Percentiles rank a stretch among this genome's conserved stretches.
These are phyloP conservation scores for Thyridium curvatum DNA, from an alignment of 2,329 filamentous ascomycete species.

Conservation along the genomic window DNA sequence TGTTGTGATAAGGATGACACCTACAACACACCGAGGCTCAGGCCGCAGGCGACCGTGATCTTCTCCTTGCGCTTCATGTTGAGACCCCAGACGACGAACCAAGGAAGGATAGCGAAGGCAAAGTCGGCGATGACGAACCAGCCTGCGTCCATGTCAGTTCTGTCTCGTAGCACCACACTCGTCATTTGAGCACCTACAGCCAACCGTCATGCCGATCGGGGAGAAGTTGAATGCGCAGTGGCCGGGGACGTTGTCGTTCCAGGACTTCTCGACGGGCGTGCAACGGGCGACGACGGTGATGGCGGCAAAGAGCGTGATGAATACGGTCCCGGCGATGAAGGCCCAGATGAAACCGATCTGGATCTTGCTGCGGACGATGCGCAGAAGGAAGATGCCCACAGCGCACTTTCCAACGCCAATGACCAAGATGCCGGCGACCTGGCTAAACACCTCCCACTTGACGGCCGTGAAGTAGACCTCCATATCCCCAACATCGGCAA, in stretches of 20 bases:
- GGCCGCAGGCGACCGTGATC: conserved; percentile 26
- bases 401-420: conserved; percentile 10
- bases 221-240: conserved; percentile 23
- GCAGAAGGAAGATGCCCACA: conserved; percentile 9
- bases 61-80: conserved; percentile 34
- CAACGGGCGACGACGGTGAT: conserved; percentile 7
- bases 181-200: conserved; percentile 15
- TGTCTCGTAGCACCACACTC: conserved; percentile 2
- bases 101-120: conserved; percentile 26
- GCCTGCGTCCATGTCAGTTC: conserved; percentile 1
- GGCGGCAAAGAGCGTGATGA: conserved; percentile 7
- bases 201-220: conserved; percentile 27
- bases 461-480: conserved; percentile 5
- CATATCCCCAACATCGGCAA: conserved; percentile 4
- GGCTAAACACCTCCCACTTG: conserved; percentile 7
- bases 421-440: conserved; percentile 5
- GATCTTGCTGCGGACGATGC: conserved; percentile 6
- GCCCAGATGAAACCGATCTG: conserved; percentile 5
- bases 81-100: conserved; percentile 31
- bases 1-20: conserved; percentile 1
- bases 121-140: conserved; percentile 21
- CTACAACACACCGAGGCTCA: conserved; percentile 33
- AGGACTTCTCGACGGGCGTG: conserved; percentile 6
- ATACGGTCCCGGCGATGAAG: conserved; percentile 1
- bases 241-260: conserved; percentile 3